A percentile compares a stretch with the other conserved stretches of the same genome.
Conservation (phyloP, 2,329 filamentous ascomycete genomes). For the Aspergillus sp. region DNA sequence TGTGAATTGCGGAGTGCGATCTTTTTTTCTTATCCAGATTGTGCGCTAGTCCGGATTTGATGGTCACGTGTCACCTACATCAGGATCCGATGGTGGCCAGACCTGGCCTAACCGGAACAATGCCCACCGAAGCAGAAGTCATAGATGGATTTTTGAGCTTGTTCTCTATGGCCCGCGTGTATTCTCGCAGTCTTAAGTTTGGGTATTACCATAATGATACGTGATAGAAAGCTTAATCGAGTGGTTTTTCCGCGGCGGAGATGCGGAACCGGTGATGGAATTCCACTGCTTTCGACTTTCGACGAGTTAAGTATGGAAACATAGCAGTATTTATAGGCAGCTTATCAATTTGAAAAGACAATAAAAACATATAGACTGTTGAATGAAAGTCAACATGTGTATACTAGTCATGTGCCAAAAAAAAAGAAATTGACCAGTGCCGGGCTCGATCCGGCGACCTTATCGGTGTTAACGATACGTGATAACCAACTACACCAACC, state of each 20-base stretch:
- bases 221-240: too few relatives aligned
- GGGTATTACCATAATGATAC: too few relatives aligned
- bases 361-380: too few relatives aligned
- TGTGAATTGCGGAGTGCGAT: neutral
- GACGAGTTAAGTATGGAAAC: too few relatives aligned
- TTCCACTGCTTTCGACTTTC: too few relatives aligned
- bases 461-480: slow-evolving; percentile 40
- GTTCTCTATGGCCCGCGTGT: too few relatives aligned
- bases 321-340: too few relatives aligned
- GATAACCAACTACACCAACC: slow-evolving; percentile 18
- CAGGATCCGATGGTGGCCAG: neutral
- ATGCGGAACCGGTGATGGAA: too few relatives aligned
- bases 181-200: too few relatives aligned
- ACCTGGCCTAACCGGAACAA: neutral
- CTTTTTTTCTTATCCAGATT: neutral
- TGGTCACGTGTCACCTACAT: neutral
- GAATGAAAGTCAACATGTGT: too few relatives aligned
- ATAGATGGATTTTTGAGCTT: neutral
- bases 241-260: too few relatives aligned
- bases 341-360: neutral
- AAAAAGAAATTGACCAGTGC: slow-evolving; percentile 11
- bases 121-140: neutral
- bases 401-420: too few relatives aligned
- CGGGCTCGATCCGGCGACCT: slow-evolving; percentile 34
- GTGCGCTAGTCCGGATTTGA: neutral